phyloP scores from a whole-genome alignment of 2,329 filamentous ascomycete species.

The Daldinia sp. region DNA sequence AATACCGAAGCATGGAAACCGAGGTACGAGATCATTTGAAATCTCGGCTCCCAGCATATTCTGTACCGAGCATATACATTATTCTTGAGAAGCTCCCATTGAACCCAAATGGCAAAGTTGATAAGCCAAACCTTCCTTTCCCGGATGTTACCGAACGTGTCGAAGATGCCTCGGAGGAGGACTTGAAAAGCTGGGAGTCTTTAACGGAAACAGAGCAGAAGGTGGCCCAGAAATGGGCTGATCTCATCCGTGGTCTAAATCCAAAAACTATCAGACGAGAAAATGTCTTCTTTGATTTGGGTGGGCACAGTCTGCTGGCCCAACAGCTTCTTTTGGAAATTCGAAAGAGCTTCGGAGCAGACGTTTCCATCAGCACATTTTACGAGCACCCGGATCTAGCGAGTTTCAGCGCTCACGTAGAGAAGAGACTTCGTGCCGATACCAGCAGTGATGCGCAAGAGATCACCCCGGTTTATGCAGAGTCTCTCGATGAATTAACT shows the following conservation, averaged over 20 bases:
- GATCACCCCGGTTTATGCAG: slow-evolving; percentile 57
- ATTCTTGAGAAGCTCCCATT: slow-evolving; percentile 76
- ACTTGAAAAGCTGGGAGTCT: slow-evolving; percentile 53
- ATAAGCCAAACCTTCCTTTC: slow-evolving; percentile 81
- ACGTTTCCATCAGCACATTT: slow-evolving; percentile 75
- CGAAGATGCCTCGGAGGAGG: slow-evolving; percentile 54
- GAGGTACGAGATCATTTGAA: slow-evolving; percentile 72
- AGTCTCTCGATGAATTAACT: slow-evolving; percentile 57
- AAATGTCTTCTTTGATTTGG: slow-evolving; percentile 78
- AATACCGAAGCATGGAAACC: slow-evolving; percentile 56
- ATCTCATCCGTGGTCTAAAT: slow-evolving; percentile 72
- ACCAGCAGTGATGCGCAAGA: slow-evolving; percentile 42
- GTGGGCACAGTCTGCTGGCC: slow-evolving; percentile 82
- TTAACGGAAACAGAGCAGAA: slow-evolving; percentile 66
- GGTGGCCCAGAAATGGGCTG: slow-evolving; percentile 77
- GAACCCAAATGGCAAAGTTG: slow-evolving; percentile 88
- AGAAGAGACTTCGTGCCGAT: slow-evolving; percentile 48
- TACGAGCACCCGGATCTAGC: slow-evolving; percentile 68
- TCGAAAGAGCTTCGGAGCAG: slow-evolving; percentile 49
- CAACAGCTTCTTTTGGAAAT: slow-evolving; percentile 82
- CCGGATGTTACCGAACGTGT: slow-evolving; percentile 74
- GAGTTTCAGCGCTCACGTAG: slow-evolving; percentile 61
- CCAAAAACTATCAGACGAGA: slow-evolving; percentile 68
- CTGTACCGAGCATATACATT: slow-evolving; percentile 78
- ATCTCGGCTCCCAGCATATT: slow-evolving; percentile 75